These are phyloP conservation scores for Stygiomarasmius scandens DNA, from an alignment of 1,284 basidiomycete species.

Conservation along the genomic window DNA sequence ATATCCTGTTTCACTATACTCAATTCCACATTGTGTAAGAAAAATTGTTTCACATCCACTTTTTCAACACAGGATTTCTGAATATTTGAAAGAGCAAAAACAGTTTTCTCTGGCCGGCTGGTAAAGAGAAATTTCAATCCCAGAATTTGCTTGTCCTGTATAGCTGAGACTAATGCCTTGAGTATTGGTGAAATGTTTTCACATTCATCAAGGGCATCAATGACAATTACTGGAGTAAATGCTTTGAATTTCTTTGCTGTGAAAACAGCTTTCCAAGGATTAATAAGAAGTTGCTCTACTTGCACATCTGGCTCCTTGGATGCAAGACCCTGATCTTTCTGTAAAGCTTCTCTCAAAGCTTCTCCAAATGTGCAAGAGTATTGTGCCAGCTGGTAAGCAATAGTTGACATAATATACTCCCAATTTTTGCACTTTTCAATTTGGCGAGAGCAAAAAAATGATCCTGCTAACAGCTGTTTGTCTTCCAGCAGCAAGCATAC, in stretches of 20 bases:
- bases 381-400: not conserved
- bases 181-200: not conserved
- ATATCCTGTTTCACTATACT: not conserved
- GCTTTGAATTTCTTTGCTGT: not conserved
- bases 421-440: not conserved
- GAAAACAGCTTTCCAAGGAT: not conserved
- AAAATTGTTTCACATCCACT: not conserved
- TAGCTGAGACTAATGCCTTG: not conserved
- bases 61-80: not conserved
- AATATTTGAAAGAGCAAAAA: too few species aligned
- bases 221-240: not conserved
- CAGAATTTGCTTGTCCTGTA: not conserved
- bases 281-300: not conserved
- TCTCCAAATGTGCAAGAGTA: not conserved
- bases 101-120: not conserved
- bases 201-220: conserved; percentile 2
- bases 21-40: not conserved
- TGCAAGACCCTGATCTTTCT: not conserved
- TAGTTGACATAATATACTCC: not conserved
- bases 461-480: not conserved
- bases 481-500: not conserved
- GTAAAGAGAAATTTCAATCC: not conserved
- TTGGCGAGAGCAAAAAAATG: conserved; percentile 1
- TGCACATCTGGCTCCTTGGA: not conserved
- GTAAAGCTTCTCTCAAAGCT: not conserved